Evolutionary conservation across 2,329 filamentous ascomycete species (phyloP).

Genomic region (Chaetomium globosum): DNA sequence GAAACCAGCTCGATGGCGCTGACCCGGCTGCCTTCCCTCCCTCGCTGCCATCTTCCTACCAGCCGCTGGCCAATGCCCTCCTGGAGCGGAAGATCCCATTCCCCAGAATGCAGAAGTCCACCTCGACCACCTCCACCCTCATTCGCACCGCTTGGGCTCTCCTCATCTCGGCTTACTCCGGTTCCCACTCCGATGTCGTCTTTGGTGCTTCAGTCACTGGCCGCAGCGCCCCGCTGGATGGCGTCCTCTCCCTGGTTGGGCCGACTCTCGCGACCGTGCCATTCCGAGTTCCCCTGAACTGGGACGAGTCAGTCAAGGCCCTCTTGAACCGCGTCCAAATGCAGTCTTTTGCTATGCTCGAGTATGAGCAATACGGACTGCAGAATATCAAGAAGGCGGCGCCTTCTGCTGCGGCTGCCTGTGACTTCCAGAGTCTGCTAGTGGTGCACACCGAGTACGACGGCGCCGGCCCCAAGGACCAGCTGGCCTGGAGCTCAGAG

Average conservation of each 20-base stretch:
- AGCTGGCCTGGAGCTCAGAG: slow-evolving; percentile 18
- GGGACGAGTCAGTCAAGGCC: slow-evolving; percentile 1
- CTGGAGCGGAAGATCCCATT: slow-evolving; percentile 2
- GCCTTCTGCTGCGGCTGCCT: slow-evolving; percentile 10
- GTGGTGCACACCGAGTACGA: slow-evolving; percentile 25
- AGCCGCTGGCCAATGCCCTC: slow-evolving; percentile 19
- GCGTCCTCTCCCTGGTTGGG: slow-evolving; percentile 24
- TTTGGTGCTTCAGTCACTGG: slow-evolving; percentile 28
- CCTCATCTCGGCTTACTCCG: slow-evolving; percentile 24
- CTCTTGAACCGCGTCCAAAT: slow-evolving; percentile 20
- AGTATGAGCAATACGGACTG: slow-evolving; percentile 27
- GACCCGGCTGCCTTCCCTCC: slow-evolving; percentile 23
- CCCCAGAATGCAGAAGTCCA: slow-evolving; percentile 5
- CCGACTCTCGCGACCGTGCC: slow-evolving; percentile 30
- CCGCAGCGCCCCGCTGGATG: slow-evolving; percentile 24
- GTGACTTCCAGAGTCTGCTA: slow-evolving; percentile 32
- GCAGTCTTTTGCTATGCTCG: slow-evolving; percentile 25
- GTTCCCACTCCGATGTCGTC: slow-evolving; percentile 24
- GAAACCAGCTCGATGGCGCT: slow-evolving; percentile 10
- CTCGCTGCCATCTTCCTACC: slow-evolving; percentile 14
- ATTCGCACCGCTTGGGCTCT: slow-evolving; percentile 30
- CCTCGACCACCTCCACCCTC: slow-evolving; percentile 20
- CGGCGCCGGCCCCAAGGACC: not conserved
- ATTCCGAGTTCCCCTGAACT: slow-evolving; percentile 11
- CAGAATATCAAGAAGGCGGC: slow-evolving; percentile 26